phyloP scores from a whole-genome alignment of 352 stramenopile species.

The Globisporangium emineosum region DNA sequence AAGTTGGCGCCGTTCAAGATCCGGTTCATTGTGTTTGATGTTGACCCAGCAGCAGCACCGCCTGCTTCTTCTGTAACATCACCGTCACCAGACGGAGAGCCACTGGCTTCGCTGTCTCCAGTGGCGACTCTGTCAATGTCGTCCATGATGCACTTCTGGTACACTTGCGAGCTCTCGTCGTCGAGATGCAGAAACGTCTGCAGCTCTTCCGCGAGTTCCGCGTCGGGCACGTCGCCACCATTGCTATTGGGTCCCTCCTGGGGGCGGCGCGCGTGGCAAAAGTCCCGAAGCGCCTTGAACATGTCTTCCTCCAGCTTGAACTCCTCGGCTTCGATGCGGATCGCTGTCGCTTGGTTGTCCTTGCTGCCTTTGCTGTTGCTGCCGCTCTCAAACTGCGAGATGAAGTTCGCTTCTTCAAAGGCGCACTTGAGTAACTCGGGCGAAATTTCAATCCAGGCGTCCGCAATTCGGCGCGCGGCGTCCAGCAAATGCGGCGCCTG shows the following conservation, averaged over 20 bases:
- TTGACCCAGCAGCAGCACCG: background rate
- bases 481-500: slow-evolving; percentile 23
- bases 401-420: slow-evolving; percentile 12
- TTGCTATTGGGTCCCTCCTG: too few species aligned
- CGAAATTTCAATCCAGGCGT: slow-evolving; percentile 20
- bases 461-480: slow-evolving; percentile 15
- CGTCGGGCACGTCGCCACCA: background rate
- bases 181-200: slow-evolving; percentile 17
- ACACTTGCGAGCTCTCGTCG: slow-evolving; percentile 12
- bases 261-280: background rate
- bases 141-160: slow-evolving; percentile 17
- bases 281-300: slow-evolving; percentile 6
- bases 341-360: background rate
- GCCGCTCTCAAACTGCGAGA: slow-evolving; percentile 4
- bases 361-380: background rate
- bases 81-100: background rate
- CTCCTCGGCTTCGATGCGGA: slow-evolving; percentile 12
- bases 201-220: slow-evolving; percentile 7
- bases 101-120: background rate
- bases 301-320: slow-evolving; percentile 13
- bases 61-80: background rate
- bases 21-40: slow-evolving; percentile 4
- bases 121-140: slow-evolving; percentile 9
- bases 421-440: slow-evolving; percentile 13
- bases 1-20: background rate